Evolutionary conservation across 352 stramenopile species (phyloP).

Genomic region (Blastocystis sp.): DNA sequence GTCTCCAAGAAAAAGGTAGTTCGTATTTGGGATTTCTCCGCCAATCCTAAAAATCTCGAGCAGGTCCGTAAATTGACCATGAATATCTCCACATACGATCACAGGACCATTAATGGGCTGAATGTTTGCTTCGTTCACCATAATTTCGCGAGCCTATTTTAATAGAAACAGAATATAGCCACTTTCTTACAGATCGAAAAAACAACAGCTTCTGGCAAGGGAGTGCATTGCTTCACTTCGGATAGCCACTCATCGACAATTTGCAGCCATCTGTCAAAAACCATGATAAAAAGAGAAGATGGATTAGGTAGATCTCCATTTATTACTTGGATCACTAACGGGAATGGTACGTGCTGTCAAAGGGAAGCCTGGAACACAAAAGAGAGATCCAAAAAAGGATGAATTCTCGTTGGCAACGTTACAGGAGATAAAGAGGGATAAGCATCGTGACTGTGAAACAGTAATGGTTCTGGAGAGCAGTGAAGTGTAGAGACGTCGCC

Average conservation of each 20-base stretch:
- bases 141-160: constrained; percentile 82
- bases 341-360: not conserved
- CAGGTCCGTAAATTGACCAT: constrained; percentile 93
- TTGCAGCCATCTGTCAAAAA: not conserved
- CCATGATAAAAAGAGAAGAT: not conserved
- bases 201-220: constrained; percentile 87
- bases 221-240: constrained; percentile 83
- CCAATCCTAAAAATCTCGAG: constrained; percentile 87
- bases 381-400: not conserved
- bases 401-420: not conserved
- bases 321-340: not conserved
- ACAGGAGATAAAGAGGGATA: constrained; percentile 23
- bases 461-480: not conserved
- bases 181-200: constrained; percentile 83
- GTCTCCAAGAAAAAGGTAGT: constrained; percentile 97
- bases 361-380: not conserved
- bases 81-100: constrained; percentile 92
- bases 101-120: constrained; percentile 89
- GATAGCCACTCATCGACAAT: constrained; percentile 86
- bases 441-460: constrained; percentile 30
- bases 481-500: constrained; percentile 24
- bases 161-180: not conserved
- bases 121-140: constrained; percentile 93
- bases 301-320: not conserved
- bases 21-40: constrained; percentile 79